A percentile compares a stretch with the other conserved stretches of the same genome.
phyloP scores from a whole-genome alignment of 345 rosid species.

The Brassica rapa region DNA sequence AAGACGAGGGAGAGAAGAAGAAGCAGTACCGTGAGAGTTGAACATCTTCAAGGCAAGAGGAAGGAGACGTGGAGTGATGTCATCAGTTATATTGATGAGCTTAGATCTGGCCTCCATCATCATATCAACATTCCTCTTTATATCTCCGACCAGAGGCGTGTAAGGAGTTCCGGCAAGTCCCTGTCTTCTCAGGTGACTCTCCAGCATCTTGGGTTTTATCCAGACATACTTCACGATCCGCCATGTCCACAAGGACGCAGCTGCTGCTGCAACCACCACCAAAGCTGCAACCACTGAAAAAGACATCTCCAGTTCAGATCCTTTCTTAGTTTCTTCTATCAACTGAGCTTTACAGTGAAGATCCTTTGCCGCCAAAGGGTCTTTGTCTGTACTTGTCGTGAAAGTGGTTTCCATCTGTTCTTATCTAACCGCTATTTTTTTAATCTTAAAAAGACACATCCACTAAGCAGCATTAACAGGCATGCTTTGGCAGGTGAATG shows the following conservation, averaged over 20 bases:
- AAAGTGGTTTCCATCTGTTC: conserved; percentile 2
- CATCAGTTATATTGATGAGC: conserved; percentile 42
- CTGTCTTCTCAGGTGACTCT: conserved; percentile 46
- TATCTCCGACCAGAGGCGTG: conserved; percentile 46
- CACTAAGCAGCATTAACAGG: conserved; percentile 2
- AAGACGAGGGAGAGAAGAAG: not conserved
- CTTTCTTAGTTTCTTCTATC: not conserved
- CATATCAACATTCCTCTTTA: conserved; percentile 32
- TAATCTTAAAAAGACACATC: conserved; percentile 10
- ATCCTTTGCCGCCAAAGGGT: conserved; percentile 8
- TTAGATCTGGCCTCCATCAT: conserved; percentile 38
- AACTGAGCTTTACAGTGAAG: conserved; percentile 11
- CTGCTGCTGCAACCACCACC: not conserved
- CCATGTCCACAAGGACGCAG: conserved; percentile 38
- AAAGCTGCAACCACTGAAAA: conserved; percentile 26
- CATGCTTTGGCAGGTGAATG: not conserved
- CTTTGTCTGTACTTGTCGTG: conserved; percentile 19
- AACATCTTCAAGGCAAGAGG: conserved; percentile 44
- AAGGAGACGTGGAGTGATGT: conserved; percentile 40
- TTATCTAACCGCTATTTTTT: not conserved
- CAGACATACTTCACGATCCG: conserved; percentile 46
- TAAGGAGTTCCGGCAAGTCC: conserved; percentile 53
- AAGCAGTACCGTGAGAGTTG: conserved; percentile 40
- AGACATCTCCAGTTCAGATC: conserved; percentile 20
- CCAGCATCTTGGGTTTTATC: conserved; percentile 54